Evolutionary conservation across 2,329 filamentous ascomycete genomes (phyloP).

Genomic region (Pestalotiopsis sp.): DNA sequence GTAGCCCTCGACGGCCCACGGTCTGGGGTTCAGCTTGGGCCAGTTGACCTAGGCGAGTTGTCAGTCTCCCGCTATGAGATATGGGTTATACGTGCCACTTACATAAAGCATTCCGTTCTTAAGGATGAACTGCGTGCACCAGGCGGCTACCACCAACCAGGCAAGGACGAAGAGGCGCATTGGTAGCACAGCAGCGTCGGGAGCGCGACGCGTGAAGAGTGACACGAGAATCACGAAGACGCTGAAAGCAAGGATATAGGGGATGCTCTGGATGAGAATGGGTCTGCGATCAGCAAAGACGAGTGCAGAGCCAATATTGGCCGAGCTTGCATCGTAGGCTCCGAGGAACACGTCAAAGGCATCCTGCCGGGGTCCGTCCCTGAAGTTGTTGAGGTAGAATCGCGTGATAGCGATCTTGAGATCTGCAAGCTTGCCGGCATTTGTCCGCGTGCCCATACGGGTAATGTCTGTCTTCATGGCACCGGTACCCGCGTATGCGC

Average conservation of each 20-base stretch:
- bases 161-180: slow-evolving; percentile 80
- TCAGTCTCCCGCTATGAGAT: slow-evolving; percentile 18
- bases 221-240: slow-evolving; percentile 81
- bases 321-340: slow-evolving; percentile 74
- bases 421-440: slow-evolving; percentile 82
- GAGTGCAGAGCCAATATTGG: slow-evolving; percentile 69
- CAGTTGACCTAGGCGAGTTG: slow-evolving; percentile 78
- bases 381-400: slow-evolving; percentile 92
- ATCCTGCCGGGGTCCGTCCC: slow-evolving; percentile 91
- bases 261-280: slow-evolving; percentile 87
- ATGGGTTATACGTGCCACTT: slow-evolving; percentile 45
- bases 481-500: slow-evolving; percentile 91
- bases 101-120: slow-evolving; percentile 92
- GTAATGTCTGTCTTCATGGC: slow-evolving; percentile 98
- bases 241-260: slow-evolving; percentile 86
- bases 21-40: slow-evolving; percentile 91
- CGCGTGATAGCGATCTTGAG: slow-evolving; percentile 84
- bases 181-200: slow-evolving; percentile 77
- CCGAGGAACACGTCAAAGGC: slow-evolving; percentile 94
- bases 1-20: slow-evolving; percentile 85
- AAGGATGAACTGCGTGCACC: slow-evolving; percentile 76
- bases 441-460: slow-evolving; percentile 87
- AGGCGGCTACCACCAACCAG: slow-evolving; percentile 71
- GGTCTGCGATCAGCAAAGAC: slow-evolving; percentile 86
- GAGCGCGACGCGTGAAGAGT: slow-evolving; percentile 69